Base-by-base conservation (phyloP, 768 basidiomycete species). In the Calocybe cyanea region DNA sequence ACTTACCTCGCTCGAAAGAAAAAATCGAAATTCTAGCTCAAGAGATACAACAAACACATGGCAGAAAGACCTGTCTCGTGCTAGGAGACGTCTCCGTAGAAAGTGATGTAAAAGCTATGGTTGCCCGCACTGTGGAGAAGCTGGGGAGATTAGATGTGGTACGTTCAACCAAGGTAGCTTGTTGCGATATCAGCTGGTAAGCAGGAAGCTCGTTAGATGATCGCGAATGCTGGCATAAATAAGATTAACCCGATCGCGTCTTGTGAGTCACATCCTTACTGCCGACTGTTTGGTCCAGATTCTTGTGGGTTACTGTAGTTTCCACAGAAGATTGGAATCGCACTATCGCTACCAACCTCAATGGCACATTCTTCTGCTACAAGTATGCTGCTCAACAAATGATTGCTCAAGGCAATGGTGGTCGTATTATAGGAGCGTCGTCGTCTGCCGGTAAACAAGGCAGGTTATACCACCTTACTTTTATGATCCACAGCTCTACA, bases 401-500 rank as follows among this genome's bases (percentile, higher is more conserved):
- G 74, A 64, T 74, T 25, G 57, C 58, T 19, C 72, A 74, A 56
- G 70, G 70, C 20, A 53, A 51, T 3, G 73, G 74, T 5, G 74
- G 74, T 0, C 57, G 70, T 34, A 69, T 75, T 19, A 63, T 75
- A 15, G 72, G 72, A 10, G 71, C 71, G 1, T 66, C 61, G 8
- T 77, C 73, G 4, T 48, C 69, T 0, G 63, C 59, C 1, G 72
- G 71, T 17, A 67, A 68, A 49, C 30, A 41, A 65, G 69, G 69
- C 56, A 24, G 10, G 43, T 34, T 41, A 14, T 15, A 2, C 23
- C n/a, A n/a, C n/a, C n/a, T n/a, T n/a, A n/a, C n/a, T n/a, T 30
- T 13, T 37, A 14, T 18, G 2, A 38, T 7, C 30, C 11, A 18
- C 20, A 20, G 11, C 19, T 15, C 20, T 14, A 18, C 2, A 14